phyloP scores from a whole-genome alignment of 208 protist genomes.

The Acanthamoeba triangularis region DNA sequence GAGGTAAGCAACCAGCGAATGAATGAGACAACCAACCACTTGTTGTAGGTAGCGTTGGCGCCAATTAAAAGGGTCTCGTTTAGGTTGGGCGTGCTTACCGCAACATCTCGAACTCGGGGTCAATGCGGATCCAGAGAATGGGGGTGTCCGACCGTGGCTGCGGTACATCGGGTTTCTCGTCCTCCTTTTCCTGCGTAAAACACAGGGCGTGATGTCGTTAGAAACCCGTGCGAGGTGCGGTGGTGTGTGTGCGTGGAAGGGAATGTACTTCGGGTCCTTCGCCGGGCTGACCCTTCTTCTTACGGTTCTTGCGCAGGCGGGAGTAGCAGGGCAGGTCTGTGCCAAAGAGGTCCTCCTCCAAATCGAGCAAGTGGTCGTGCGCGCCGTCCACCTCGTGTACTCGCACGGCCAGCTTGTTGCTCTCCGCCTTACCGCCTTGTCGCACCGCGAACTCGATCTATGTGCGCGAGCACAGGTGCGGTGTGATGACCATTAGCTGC shows the following conservation, averaged over 20 bases:
- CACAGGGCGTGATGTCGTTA: background rate
- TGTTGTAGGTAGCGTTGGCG: too few relatives aligned
- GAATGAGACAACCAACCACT: background rate
- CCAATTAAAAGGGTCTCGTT: background rate
- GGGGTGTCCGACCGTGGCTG: constrained; percentile 78
- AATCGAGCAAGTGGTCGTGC: constrained; percentile 78
- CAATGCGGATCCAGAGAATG: constrained; percentile 83
- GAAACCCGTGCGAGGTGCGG: background rate
- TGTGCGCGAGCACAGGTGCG: background rate
- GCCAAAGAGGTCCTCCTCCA: constrained; percentile 81
- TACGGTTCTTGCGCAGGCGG: constrained; percentile 77
- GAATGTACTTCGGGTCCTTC: background rate
- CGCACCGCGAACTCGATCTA: constrained; percentile 83
- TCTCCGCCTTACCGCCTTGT: constrained; percentile 68
- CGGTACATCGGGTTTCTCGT: background rate
- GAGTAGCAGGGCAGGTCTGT: constrained; percentile 81
- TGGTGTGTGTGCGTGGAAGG: background rate
- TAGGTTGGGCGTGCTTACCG: background rate
- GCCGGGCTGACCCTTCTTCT: constrained; percentile 70
- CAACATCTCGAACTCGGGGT: constrained; percentile 83
- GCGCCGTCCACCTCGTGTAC: constrained; percentile 80
- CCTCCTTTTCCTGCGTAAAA: constrained; percentile 20
- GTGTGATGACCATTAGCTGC: background rate
- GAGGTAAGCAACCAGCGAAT: background rate
- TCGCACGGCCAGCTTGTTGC: constrained; percentile 72